These are phyloP conservation scores for Rhodotorula mucilaginosa DNA, from an alignment of 1,284 basidiomycete species.

Conservation along the genomic window DNA sequence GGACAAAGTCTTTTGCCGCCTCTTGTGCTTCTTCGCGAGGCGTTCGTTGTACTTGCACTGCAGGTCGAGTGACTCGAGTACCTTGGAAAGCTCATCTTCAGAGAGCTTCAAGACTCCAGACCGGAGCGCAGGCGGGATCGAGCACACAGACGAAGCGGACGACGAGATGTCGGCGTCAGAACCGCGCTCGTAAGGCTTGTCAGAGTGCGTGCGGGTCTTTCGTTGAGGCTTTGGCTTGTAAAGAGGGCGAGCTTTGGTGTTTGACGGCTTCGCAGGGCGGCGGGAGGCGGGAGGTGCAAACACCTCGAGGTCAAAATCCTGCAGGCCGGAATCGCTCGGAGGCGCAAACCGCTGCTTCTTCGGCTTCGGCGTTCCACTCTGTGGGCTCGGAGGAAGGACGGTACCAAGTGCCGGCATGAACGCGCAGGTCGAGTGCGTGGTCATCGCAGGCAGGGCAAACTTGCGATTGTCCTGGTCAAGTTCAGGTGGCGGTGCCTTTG, in stretches of 20 bases:
- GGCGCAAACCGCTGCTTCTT: too few relatives aligned
- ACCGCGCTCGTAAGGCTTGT: neutral
- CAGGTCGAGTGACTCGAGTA: neutral
- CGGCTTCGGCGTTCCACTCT: too few relatives aligned
- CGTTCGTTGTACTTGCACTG: neutral
- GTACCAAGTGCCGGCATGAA: too few relatives aligned
- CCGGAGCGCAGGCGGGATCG: neutral
- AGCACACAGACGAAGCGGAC: neutral
- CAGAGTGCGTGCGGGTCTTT: neutral
- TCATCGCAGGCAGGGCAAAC: too few relatives aligned
- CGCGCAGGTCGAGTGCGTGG: too few relatives aligned
- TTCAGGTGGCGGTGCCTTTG: too few relatives aligned
- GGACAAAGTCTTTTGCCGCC: neutral
- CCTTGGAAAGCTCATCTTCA: neutral
- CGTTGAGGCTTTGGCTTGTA: neutral
- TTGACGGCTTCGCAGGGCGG: neutral
- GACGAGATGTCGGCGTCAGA: neutral
- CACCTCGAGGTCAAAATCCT: neutral
- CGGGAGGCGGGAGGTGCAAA: neutral
- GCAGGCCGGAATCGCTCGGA: too few relatives aligned
- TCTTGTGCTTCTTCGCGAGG: neutral
- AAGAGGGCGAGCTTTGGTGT: neutral
- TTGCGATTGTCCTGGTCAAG: too few relatives aligned
- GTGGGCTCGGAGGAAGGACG: too few relatives aligned
- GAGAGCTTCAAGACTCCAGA: neutral